A percentile compares a stretch with the other conserved stretches of the same genome.
Evolutionary conservation across 495 filamentous ascomycete species (phyloP).

Genomic region (Aspergillus incahuasiensis): DNA sequence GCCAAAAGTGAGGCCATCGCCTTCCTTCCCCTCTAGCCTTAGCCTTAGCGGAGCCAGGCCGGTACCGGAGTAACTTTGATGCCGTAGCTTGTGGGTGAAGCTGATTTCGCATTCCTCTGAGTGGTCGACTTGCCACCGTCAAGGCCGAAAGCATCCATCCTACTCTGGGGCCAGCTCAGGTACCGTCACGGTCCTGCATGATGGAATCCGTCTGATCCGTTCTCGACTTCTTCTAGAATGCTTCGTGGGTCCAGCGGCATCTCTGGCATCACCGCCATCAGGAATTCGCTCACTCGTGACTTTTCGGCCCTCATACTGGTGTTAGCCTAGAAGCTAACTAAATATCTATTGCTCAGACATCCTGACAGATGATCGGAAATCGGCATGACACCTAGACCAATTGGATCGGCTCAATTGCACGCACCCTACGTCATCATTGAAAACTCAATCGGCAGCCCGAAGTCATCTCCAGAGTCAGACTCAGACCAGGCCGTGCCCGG

Average conservation of each 20-base stretch:
- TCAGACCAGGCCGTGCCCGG: background rate
- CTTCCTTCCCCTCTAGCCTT: constrained; percentile 1
- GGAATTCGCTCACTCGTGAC: background rate
- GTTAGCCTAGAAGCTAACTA: background rate
- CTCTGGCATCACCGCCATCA: background rate
- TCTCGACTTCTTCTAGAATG: constrained; percentile 33
- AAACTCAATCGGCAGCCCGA: constrained; percentile 12
- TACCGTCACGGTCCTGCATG: constrained; percentile 9
- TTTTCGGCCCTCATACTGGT: background rate
- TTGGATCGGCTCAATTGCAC: background rate
- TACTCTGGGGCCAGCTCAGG: constrained; percentile 10
- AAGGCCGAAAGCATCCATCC: constrained; percentile 3
- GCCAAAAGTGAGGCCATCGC: constrained; percentile 6
- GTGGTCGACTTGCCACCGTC: background rate
- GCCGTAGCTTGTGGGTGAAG: background rate
- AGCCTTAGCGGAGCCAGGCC: background rate
- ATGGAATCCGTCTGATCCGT: constrained; percentile 19
- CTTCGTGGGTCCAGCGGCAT: constrained; percentile 21
- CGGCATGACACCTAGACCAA: constrained; percentile 3
- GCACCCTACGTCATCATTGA: constrained; percentile 7
- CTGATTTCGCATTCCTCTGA: background rate
- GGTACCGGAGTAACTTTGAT: constrained; percentile 11
- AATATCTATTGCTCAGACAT: constrained; percentile 1
- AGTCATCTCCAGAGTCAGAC: background rate
- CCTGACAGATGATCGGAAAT: constrained; percentile 8